Evolutionary conservation across 768 basidiomycete genomes (phyloP).

Genomic region (Podaxis sp.): DNA sequence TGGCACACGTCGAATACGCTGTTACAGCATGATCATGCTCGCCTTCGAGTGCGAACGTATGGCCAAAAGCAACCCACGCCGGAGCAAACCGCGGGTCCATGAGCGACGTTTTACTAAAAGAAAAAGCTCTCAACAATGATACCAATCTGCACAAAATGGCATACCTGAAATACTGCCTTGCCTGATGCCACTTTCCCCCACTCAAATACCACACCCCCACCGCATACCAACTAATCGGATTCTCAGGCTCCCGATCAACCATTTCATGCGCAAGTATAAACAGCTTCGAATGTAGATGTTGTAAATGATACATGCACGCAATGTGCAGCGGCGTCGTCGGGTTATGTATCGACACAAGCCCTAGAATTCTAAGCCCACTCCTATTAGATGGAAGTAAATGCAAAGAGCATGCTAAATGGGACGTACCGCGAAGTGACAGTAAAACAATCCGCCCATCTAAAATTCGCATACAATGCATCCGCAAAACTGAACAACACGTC

Average conservation of each 20-base stretch:
- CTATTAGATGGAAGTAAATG: neutral
- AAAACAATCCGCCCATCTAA: constrained; percentile 94
- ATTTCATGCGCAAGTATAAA: constrained; percentile 97
- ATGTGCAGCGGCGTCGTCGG: constrained; percentile 92
- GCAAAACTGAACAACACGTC: constrained; percentile 91
- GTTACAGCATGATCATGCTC: constrained; percentile 99
- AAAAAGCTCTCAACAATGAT: neutral
- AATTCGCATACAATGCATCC: constrained; percentile 83
- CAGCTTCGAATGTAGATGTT: constrained; percentile 86
- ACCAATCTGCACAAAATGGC: neutral
- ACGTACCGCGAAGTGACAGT: constrained; percentile 77
- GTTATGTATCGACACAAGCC: constrained; percentile 81
- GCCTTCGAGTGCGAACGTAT: constrained; percentile 95
- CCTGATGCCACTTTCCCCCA: constrained; percentile 84
- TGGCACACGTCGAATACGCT: constrained; percentile 94
- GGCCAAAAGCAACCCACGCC: constrained; percentile 97
- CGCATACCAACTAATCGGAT: constrained; percentile 95
- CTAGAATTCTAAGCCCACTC: constrained; percentile 64
- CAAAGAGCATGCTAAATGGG: neutral
- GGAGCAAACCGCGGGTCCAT: constrained; percentile 97
- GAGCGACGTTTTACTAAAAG: constrained; percentile 83
- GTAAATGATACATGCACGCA: constrained; percentile 96
- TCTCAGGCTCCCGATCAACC: constrained; percentile 91
- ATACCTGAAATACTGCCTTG: constrained; percentile 89
- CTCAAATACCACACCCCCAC: constrained; percentile 97